phyloP scores from a whole-genome alignment of 257 asterid genomes.

The Solanum tacnaense region DNA sequence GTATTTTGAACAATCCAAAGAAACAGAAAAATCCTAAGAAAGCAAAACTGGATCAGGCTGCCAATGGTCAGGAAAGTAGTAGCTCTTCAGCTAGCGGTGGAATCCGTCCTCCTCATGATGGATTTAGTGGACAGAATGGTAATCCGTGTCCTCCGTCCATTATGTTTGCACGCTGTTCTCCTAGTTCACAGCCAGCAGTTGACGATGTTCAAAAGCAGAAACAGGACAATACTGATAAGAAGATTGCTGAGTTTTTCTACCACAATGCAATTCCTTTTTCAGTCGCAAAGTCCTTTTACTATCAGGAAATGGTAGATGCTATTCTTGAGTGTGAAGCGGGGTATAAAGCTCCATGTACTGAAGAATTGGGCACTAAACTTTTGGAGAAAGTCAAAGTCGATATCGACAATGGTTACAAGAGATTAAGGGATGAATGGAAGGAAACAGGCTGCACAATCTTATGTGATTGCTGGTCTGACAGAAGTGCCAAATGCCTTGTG shows the following conservation, averaged over 20 bases:
- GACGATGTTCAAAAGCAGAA: constrained; percentile 19
- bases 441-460: constrained; percentile 32
- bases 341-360: constrained; percentile 26
- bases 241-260: constrained; percentile 32
- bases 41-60: constrained; percentile 21
- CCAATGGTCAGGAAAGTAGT: constrained; percentile 18
- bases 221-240: constrained; percentile 33
- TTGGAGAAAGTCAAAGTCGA: constrained; percentile 22
- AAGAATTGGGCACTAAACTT: constrained; percentile 14
- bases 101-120: constrained; percentile 17
- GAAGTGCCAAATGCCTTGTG: constrained; percentile 13
- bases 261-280: constrained; percentile 31
- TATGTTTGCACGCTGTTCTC: constrained; percentile 13
- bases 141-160: constrained; percentile 22
- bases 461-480: constrained; percentile 31
- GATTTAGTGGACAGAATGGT: constrained; percentile 21
- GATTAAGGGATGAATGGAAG: constrained; percentile 24
- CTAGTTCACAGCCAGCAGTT: constrained; percentile 9
- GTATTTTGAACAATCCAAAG: constrained; percentile 21
- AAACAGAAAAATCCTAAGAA: constrained; percentile 25
- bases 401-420: constrained; percentile 7
- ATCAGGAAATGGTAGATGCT: constrained; percentile 30
- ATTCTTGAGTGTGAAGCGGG: constrained; percentile 30
- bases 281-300: constrained; percentile 23
- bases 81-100: constrained; percentile 40